Conservation (phyloP, 257 asterid genomes). For the Nicotiana paniculata region DNA sequence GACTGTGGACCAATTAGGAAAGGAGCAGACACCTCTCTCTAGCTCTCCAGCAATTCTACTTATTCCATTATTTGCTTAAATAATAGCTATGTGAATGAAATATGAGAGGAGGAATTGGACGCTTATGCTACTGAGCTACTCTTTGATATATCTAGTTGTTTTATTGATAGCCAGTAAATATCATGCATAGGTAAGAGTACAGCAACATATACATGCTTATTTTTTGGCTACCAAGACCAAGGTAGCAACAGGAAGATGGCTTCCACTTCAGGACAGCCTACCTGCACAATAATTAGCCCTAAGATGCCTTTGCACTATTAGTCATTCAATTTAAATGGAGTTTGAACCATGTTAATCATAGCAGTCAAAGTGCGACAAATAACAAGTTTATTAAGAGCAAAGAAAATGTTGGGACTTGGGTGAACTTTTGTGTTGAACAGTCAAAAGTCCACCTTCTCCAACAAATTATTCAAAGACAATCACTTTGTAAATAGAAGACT, state of each 20-base stretch:
- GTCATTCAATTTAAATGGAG: not conserved
- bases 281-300: not conserved
- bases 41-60: not conserved
- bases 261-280: not conserved
- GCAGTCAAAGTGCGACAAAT: not conserved
- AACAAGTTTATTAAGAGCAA: not conserved
- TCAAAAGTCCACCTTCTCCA: not conserved
- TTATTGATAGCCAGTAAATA: not conserved
- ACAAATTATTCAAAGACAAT: not conserved
- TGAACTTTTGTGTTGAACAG: not conserved
- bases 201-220: not conserved
- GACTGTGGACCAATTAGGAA: not conserved
- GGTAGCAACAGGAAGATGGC: not conserved
- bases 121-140: not conserved
- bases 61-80: not conserved
- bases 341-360: not conserved
- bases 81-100: not conserved
- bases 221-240: not conserved
- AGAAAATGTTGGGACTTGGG: not conserved
- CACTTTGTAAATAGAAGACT: not conserved
- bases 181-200: not conserved
- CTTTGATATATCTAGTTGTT: not conserved
- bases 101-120: not conserved
- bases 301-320: not conserved
- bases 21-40: not conserved